Percentiles rank a stretch among this genome's conserved stretches.
These are phyloP conservation scores for Liriodendron chinense DNA, from an alignment of 164 flowering plant species.

Conservation along the genomic window DNA sequence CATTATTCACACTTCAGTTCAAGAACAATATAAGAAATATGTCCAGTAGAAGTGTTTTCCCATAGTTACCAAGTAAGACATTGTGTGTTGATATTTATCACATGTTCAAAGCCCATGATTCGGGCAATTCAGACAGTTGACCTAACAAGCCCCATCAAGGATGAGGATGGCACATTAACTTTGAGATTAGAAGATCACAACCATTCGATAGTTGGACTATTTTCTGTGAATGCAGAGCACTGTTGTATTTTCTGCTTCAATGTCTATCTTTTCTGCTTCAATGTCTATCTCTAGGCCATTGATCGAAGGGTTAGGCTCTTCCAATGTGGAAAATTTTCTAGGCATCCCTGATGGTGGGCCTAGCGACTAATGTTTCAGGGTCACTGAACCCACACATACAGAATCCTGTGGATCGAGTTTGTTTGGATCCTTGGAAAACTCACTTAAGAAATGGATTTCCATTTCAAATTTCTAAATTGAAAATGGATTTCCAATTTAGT, in stretches of 20 bases:
- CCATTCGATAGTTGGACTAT: not conserved
- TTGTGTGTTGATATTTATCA: not conserved
- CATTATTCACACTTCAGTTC: not conserved
- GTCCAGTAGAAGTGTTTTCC: not conserved
- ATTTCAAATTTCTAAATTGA: no score
- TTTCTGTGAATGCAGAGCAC: not conserved
- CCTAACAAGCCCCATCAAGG: not conserved
- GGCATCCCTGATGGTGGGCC: not conserved
- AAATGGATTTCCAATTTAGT: no score
- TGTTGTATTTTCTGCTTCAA: not conserved
- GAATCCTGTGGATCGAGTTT: no score
- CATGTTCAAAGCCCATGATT: not conserved
- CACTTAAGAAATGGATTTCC: no score
- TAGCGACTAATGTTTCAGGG: not conserved
- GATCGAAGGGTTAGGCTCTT: not conserved
- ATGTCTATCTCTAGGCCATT: not conserved
- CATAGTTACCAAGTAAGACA: not conserved
- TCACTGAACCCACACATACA: not conserved
- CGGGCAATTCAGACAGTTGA: not conserved
- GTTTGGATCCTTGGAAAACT: no score
- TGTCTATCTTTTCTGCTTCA: not conserved
- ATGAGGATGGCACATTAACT: not conserved
- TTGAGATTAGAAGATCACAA: not conserved
- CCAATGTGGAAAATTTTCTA: not conserved
- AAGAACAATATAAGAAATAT: not conserved